Evolutionary conservation across 495 filamentous ascomycete genomes (phyloP).

Genomic region (Parathielavia appendiculata): DNA sequence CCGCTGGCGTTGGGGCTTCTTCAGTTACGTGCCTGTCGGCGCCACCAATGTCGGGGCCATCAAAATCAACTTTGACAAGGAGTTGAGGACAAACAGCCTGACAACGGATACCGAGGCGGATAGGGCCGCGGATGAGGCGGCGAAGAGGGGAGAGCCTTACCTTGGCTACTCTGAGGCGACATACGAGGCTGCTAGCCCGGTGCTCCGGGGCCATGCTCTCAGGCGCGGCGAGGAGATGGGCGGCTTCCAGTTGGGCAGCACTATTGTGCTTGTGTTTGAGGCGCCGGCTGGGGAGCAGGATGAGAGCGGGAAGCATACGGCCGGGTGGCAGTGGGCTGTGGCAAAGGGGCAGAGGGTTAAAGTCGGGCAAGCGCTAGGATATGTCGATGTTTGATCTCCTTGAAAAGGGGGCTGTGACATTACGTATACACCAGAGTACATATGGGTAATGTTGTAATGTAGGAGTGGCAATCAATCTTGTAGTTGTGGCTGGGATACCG

Average conservation of each 20-base stretch:
- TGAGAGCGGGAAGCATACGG: conserved; percentile 59
- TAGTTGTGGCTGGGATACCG: not conserved
- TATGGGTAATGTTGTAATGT: not conserved
- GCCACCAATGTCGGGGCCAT: conserved; percentile 99
- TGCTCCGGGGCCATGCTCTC: conserved; percentile 78
- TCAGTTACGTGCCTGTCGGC: conserved; percentile 90
- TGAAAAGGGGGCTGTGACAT: not conserved
- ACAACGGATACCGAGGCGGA: conserved; percentile 86
- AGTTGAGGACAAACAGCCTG: conserved; percentile 87
- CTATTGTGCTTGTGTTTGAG: conserved; percentile 95
- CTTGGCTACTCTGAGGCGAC: conserved; percentile 85
- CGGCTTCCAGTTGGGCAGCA: conserved; percentile 93
- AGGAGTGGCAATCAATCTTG: conserved; percentile 15
- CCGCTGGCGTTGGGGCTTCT: conserved; percentile 96
- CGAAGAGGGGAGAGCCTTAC: conserved; percentile 70
- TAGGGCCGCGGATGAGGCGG: conserved; percentile 69
- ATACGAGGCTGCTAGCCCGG: conserved; percentile 68
- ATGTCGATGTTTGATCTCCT: conserved; percentile 29
- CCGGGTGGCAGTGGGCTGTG: conserved; percentile 72
- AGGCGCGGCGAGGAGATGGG: conserved; percentile 93
- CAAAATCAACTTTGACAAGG: conserved; percentile 93
- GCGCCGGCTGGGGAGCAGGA: conserved; percentile 67
- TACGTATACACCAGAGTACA: not conserved
- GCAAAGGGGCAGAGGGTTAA: conserved; percentile 82
- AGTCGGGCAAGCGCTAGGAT: conserved; percentile 81